A percentile compares a stretch with the other conserved stretches of the same genome.
Evolutionary conservation across 2,329 filamentous ascomycete genomes (phyloP).

Genomic region (Aureobasidium vineae): DNA sequence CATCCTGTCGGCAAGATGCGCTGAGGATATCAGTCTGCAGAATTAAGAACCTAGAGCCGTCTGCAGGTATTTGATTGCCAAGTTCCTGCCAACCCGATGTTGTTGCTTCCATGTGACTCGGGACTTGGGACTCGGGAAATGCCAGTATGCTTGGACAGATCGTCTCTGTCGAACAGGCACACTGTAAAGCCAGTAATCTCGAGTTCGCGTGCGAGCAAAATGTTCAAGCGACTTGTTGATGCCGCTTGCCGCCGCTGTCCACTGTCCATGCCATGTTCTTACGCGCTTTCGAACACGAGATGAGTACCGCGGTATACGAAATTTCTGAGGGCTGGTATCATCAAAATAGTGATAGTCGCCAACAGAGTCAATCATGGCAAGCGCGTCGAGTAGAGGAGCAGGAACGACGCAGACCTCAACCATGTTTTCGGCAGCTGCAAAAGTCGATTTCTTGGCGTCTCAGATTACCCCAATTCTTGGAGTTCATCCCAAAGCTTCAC

Average conservation of each 20-base stretch:
- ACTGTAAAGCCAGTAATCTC: constrained; percentile 8
- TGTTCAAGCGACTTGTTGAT: constrained; percentile 10
- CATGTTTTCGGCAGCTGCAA: neutral
- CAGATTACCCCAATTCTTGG: neutral
- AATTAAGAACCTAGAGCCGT: constrained; percentile 40
- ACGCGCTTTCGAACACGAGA: too few relatives aligned
- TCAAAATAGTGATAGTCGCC: too few relatives aligned
- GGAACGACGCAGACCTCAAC: too few relatives aligned
- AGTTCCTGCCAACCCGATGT: constrained; percentile 29
- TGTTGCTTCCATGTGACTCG: neutral
- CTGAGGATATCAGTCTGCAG: constrained; percentile 33
- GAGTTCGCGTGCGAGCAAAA: constrained; percentile 21
- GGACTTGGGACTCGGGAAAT: neutral
- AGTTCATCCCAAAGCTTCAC: neutral
- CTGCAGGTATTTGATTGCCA: constrained; percentile 37
- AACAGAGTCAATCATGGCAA: too few relatives aligned
- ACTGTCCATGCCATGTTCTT: too few relatives aligned
- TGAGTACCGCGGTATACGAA: too few relatives aligned
- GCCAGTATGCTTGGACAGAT: constrained; percentile 4
- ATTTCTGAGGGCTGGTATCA: too few relatives aligned
- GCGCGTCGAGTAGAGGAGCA: too few relatives aligned
- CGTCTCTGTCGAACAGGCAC: constrained; percentile 12
- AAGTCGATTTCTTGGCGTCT: neutral
- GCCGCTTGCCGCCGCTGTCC: too few relatives aligned
- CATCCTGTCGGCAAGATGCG: constrained; percentile 31